Evolutionary conservation across 441 rosid genomes (phyloP).

Genomic region (Pelargonium myrrhifolium): DNA sequence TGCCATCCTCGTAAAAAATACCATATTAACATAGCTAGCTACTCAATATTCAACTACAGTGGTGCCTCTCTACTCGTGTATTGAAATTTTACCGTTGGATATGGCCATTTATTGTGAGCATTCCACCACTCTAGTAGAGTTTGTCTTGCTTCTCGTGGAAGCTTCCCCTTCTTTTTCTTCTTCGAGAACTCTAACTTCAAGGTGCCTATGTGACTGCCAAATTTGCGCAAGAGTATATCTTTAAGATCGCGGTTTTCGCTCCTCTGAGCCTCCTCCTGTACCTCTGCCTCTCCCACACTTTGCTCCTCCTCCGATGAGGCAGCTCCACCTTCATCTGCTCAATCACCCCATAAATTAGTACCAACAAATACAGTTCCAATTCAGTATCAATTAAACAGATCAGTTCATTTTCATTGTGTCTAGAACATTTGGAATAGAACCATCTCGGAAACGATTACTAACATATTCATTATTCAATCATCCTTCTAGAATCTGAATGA

Average conservation of each 20-base stretch:
- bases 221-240: conserved; percentile 57
- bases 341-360: neutral
- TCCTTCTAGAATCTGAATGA: neutral
- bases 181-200: conserved; percentile 57
- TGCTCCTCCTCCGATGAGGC: conserved; percentile 76
- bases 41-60: neutral
- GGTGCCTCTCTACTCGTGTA: neutral
- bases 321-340: conserved; percentile 48
- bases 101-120: conserved; percentile 60
- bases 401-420: neutral
- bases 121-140: conserved; percentile 57
- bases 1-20: conserved; percentile 18
- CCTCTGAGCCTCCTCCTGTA: conserved; percentile 39
- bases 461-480: too few relatives aligned
- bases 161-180: conserved; percentile 71
- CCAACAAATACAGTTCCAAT: neutral
- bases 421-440: neutral
- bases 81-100: conserved; percentile 45
- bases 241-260: conserved; percentile 59
- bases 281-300: conserved; percentile 58
- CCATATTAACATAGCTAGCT: neutral
- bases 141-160: conserved; percentile 62
- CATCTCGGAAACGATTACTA: neutral
- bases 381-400: neutral
- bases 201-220: conserved; percentile 57